Base-by-base conservation (phyloP, 768 basidiomycete species). In the Trametes gibbosa region DNA sequence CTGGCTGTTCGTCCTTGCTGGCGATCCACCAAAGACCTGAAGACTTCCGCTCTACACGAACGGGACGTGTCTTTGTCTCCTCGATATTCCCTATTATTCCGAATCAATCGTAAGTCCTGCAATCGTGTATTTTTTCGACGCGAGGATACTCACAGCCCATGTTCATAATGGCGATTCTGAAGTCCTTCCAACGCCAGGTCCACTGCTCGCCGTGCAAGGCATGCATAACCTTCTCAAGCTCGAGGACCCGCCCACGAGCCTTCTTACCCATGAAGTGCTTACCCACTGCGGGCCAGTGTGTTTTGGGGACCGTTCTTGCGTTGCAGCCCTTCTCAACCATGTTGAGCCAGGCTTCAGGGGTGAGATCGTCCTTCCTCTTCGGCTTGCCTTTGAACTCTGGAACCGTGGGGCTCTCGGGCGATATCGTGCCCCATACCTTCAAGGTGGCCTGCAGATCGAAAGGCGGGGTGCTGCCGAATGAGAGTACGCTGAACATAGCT, bases 141-240 rank as follows among this genome's bases (percentile, higher is more conserved):
- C 13, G 6, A 42, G n/a, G 24, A 29, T 40, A 79, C 90, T 72
- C 66, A 91, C 90, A 91, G 34, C 87, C 86, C 87, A 92, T 88
- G 70, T 84, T 91, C 61, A 78, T 73, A 81, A 92, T 84, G 1
- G 89, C 90, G 50, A 87, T 77, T 70, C 78, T 83, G 76, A 87
- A 92, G 66, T 84, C 88, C 74, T 88, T 87, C 90, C 90, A 92
- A 58, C 81, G 85, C 90, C 90, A 92, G 43, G 81, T 76, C 68
- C 90, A 91, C 40, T 55, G 50, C 19, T 87, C 87, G 10, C 87
- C 89, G 56, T 90, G 81, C 59, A 91, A 79, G 10, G 55, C 58
- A n/a, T 48, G 56, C 76, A 92, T 81, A 59, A 92, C 86, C 50
- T 80, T 81, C 73, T 89, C 89, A 56, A 92, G 73, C 65, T 90